Conservation (phyloP, 2,329 filamentous ascomycete genomes). For the Aspergillus tanneri region DNA sequence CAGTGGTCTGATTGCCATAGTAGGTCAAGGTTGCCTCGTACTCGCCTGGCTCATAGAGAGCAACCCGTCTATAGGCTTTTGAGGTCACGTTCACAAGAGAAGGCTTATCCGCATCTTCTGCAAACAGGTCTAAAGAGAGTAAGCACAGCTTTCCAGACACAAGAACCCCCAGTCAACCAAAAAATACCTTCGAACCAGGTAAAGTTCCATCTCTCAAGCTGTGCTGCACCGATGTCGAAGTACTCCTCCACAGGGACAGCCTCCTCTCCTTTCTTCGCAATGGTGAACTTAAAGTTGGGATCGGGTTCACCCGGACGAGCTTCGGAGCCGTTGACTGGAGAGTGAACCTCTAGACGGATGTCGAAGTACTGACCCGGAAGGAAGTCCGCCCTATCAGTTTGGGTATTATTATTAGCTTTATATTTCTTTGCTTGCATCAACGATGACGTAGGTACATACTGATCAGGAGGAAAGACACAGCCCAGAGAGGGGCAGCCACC, state of each 20-base stretch:
- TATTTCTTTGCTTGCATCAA: background rate
- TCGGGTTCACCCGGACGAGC: slow-evolving; percentile 67
- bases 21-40: slow-evolving; percentile 76
- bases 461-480: slow-evolving; percentile 59
- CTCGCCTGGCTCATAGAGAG: slow-evolving; percentile 73
- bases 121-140: slow-evolving; percentile 63
- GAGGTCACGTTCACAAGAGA: slow-evolving; percentile 76
- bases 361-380: slow-evolving; percentile 82
- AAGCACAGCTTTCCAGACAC: slow-evolving; percentile 1
- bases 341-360: slow-evolving; percentile 78
- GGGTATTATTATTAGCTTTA: no score
- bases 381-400: slow-evolving; percentile 67
- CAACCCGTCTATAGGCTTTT: slow-evolving; percentile 74
- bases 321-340: slow-evolving; percentile 77
- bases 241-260: slow-evolving; percentile 60
- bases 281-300: slow-evolving; percentile 72
- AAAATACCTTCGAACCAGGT: slow-evolving; percentile 70
- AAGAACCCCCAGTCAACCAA: background rate
- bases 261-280: slow-evolving; percentile 61
- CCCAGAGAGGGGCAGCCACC: slow-evolving; percentile 57
- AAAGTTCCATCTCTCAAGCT: slow-evolving; percentile 78
- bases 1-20: slow-evolving; percentile 69
- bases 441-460: slow-evolving; percentile 39
- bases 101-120: slow-evolving; percentile 66
- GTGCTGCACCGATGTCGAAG: slow-evolving; percentile 68